A percentile compares a stretch with the other conserved stretches of the same genome.
phyloP scores from a whole-genome alignment of 1,139 yeast genomes.

The Sugiyamaella japonica region DNA sequence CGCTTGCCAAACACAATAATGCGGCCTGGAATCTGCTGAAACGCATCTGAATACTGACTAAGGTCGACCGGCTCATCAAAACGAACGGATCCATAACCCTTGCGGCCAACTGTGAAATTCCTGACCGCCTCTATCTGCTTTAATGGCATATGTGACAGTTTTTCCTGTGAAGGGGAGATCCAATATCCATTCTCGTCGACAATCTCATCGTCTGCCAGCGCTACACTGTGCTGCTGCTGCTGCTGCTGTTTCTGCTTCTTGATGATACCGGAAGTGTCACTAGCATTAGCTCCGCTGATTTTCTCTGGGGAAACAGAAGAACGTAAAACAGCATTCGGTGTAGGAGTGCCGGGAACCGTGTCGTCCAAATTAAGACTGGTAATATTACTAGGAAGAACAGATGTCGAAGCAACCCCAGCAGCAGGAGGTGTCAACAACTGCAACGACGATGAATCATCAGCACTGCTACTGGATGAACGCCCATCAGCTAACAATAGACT shows the following conservation, averaged over 20 bases:
- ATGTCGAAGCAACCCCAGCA: constrained; percentile 1
- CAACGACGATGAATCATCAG: constrained; percentile 1
- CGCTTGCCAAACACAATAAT: constrained; percentile 61
- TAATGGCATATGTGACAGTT: constrained; percentile 58
- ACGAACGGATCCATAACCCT: constrained; percentile 72
- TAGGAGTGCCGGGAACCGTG: constrained; percentile 15
- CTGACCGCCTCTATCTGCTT: constrained; percentile 64
- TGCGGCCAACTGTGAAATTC: constrained; percentile 75
- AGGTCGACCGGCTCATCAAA: constrained; percentile 83
- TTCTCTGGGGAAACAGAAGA: constrained; percentile 13
- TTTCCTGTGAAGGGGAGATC: constrained; percentile 74
- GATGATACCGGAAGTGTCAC: constrained; percentile 10
- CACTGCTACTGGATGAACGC: background rate
- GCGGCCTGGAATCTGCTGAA: constrained; percentile 59
- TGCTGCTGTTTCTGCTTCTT: background rate
- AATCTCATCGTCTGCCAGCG: constrained; percentile 42
- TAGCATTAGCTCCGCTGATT: background rate
- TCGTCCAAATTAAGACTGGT: constrained; percentile 14
- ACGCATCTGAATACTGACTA: constrained; percentile 58
- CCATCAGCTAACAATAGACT: constrained; percentile 5
- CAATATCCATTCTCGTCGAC: constrained; percentile 75
- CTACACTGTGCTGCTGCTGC: background rate
- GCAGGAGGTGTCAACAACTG: constrained; percentile 4
- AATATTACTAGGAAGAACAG: constrained; percentile 14
- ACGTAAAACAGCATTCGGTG: constrained; percentile 10